These are phyloP conservation scores for Leishmania gerbilli DNA, from an alignment of 208 protist species.

Conservation along the genomic window DNA sequence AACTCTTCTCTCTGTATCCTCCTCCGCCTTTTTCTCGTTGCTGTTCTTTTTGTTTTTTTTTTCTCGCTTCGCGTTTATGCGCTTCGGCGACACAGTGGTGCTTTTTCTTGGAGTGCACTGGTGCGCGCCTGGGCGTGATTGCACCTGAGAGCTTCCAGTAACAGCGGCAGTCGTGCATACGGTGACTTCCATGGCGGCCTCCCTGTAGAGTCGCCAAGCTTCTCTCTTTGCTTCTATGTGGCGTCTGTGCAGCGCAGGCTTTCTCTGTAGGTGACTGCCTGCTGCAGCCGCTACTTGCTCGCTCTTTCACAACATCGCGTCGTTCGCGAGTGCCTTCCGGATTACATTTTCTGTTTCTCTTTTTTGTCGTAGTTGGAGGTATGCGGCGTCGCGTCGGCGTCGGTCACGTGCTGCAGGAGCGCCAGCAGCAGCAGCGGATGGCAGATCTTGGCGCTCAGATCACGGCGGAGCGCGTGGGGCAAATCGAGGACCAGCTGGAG, in stretches of 20 bases:
- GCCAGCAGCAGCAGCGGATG: slow-evolving; percentile 80
- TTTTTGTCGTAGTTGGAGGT: neutral
- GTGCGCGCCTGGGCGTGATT: neutral
- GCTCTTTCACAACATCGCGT: neutral
- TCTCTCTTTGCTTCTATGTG: neutral
- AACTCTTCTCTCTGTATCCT: neutral
- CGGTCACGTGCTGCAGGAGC: slow-evolving; percentile 75
- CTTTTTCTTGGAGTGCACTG: neutral
- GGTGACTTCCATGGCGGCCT: no score
- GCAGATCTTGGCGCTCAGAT: slow-evolving; percentile 83
- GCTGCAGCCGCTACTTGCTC: neutral
- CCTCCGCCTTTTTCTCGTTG: neutral
- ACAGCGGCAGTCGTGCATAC: neutral
- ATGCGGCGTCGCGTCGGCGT: slow-evolving; percentile 87
- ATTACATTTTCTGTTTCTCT: neutral
- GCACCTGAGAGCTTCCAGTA: neutral
- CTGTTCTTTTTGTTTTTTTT: neutral
- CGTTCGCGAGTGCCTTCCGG: neutral
- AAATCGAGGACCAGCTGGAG: slow-evolving; percentile 82
- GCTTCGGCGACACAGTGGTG: neutral
- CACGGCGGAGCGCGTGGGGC: slow-evolving; percentile 77
- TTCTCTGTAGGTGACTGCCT: neutral
- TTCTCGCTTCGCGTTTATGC: neutral
- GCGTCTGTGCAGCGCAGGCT: neutral
- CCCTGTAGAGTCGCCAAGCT: neutral